Evolutionary conservation across 176 grass and related monocot genomes (phyloP).

Genomic region (Aegilops tauschii): DNA sequence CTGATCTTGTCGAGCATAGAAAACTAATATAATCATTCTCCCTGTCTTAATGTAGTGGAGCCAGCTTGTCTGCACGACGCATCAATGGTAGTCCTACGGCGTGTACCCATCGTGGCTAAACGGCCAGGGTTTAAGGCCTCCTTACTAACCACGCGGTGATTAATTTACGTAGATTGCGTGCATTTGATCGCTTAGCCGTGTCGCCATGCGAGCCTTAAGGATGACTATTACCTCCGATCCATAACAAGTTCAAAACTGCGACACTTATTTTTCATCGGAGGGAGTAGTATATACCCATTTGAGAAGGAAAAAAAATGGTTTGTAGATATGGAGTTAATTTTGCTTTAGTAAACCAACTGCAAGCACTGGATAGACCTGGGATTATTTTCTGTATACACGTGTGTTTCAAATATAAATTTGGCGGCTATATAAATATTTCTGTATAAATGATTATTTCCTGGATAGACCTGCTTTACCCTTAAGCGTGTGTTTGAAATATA

Average conservation of each 20-base stretch:
- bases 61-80: constrained; percentile 1
- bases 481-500: too few relatives aligned
- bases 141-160: neutral
- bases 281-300: neutral
- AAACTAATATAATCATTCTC: neutral
- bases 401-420: too few relatives aligned
- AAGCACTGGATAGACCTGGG: neutral
- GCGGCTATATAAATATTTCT: too few relatives aligned
- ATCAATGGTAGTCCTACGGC: neutral
- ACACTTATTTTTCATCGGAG: too few relatives aligned
- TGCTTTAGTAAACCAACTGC: neutral
- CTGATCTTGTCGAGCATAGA: constrained; percentile 31
- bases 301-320: neutral
- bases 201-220: neutral
- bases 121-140: neutral
- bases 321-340: neutral
- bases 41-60: neutral
- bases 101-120: neutral
- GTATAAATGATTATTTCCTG: too few relatives aligned
- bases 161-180: neutral
- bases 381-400: neutral
- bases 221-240: too few relatives aligned
- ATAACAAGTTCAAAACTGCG: too few relatives aligned
- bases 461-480: too few relatives aligned
- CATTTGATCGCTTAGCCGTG: neutral